Conservation (phyloP, 371 early-diverging fungal genomes). For the Aphelidium insulamus region DNA sequence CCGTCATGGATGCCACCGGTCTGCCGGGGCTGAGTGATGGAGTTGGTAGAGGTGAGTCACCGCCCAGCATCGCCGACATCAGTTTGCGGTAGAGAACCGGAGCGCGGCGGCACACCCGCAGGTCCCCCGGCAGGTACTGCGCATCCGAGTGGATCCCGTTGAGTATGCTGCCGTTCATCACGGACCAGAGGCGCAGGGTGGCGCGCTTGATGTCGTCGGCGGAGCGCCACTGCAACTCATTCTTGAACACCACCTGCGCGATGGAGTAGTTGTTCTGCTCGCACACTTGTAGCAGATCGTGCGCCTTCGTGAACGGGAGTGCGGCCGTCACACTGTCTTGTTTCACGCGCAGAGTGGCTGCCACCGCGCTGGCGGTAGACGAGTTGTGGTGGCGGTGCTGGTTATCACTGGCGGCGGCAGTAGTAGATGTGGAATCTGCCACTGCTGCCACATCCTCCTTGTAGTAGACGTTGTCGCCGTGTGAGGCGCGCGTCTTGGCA, state of each 20-base stretch:
- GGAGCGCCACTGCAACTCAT: conserved; percentile 73
- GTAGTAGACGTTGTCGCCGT: conserved; percentile 70
- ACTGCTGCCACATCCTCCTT: conserved; percentile 17
- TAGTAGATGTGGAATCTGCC: conserved; percentile 5
- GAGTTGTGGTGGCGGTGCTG: conserved; percentile 3
- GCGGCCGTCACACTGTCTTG: conserved; percentile 60
- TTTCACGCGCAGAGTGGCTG: conserved; percentile 15
- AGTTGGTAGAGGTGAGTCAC: conserved; percentile 4
- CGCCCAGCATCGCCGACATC: conserved; percentile 45
- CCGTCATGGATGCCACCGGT: background rate
- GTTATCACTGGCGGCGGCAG: conserved; percentile 8
- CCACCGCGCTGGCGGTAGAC: conserved; percentile 5
- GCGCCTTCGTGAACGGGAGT: conserved; percentile 62
- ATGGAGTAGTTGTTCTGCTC: conserved; percentile 61
- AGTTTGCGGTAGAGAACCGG: conserved; percentile 66
- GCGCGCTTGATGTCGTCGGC: conserved; percentile 48
- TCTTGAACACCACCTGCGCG: conserved; percentile 85
- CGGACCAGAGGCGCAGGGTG: conserved; percentile 64
- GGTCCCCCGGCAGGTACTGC: conserved; percentile 50
- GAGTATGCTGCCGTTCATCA: conserved; percentile 80
- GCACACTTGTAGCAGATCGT: conserved; percentile 55
- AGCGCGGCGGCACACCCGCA: conserved; percentile 69
- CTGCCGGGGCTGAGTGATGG: conserved; percentile 5
- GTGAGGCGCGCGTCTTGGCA: conserved; percentile 53
- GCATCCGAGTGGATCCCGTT: conserved; percentile 31